These are phyloP conservation scores for Ascochyta pisi DNA, from an alignment of 2,329 filamentous ascomycete genomes.

Conservation along the genomic window DNA sequence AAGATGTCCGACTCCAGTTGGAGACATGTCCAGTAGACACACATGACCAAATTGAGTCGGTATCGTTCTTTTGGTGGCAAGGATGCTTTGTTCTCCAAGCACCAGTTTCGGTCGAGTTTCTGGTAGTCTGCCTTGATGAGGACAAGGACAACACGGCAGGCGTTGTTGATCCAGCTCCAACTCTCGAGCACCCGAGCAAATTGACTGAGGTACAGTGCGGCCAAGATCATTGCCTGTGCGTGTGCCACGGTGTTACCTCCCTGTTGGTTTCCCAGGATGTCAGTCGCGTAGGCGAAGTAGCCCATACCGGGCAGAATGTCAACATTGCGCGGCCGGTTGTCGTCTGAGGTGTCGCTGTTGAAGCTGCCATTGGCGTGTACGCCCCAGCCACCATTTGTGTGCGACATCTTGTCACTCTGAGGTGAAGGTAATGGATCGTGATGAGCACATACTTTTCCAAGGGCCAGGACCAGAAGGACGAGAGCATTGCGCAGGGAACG, in stretches of 20 bases:
- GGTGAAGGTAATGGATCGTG: conserved; percentile 61
- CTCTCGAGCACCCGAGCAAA: conserved; percentile 87
- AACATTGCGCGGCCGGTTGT: conserved; percentile 65
- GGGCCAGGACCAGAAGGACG: conserved; percentile 79
- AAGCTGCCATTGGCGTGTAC: conserved; percentile 45
- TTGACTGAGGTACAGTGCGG: conserved; percentile 88
- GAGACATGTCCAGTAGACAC: conserved; percentile 92
- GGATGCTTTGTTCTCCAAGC: conserved; percentile 23
- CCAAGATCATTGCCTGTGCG: conserved; percentile 83
- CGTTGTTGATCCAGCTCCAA: conserved; percentile 71
- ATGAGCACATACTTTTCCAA: conserved; percentile 80
- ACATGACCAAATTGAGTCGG: conserved; percentile 52
- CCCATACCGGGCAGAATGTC: conserved; percentile 88
- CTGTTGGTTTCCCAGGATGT: conserved; percentile 82
- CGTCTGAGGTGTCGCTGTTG: conserved; percentile 35
- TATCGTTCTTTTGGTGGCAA: conserved; percentile 37
- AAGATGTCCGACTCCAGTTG: conserved; percentile 94
- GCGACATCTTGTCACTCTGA: conserved; percentile 56
- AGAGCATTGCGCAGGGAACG: conserved; percentile 69
- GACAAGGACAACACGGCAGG: conserved; percentile 68
- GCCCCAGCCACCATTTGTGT: conserved; percentile 30
- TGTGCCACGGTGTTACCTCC: conserved; percentile 82
- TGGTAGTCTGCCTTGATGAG: conserved; percentile 70
- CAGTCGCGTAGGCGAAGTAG: conserved; percentile 85
- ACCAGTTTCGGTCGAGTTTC: conserved; percentile 35